Evolutionary conservation across 225 moss, liverwort and hornwort species (phyloP).

Genomic region (Pleurozium schreberi): DNA sequence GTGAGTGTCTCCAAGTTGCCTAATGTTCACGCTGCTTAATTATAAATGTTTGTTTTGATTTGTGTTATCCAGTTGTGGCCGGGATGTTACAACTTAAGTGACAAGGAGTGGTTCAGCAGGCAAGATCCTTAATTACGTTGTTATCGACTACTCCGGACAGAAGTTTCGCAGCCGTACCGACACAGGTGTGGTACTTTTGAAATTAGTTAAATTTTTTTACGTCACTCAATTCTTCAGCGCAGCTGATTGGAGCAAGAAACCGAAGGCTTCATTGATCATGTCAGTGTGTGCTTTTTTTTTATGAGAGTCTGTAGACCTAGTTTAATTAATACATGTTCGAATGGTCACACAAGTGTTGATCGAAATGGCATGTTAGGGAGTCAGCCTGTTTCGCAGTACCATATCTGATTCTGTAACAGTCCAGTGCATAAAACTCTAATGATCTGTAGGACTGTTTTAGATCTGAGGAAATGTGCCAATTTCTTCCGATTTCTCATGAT

Average conservation of each 20-base stretch:
- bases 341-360: background rate
- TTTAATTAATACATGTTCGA: background rate
- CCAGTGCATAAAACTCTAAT: background rate
- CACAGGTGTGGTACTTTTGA: slow-evolving; percentile 32
- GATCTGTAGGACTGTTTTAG: background rate
- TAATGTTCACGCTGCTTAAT: background rate
- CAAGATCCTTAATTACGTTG: slow-evolving; percentile 89
- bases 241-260: background rate
- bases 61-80: slow-evolving; percentile 50
- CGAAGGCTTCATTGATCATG: background rate
- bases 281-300: background rate
- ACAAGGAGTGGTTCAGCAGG: slow-evolving; percentile 86
- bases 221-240: background rate
- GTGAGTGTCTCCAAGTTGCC: background rate
- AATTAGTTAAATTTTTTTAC: background rate
- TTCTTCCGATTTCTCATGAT: background rate
- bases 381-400: background rate
- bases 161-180: slow-evolving; percentile 61
- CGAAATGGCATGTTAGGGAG: background rate
- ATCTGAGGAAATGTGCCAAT: background rate
- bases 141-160: slow-evolving; percentile 50
- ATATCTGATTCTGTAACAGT: background rate
- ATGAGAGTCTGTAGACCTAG: background rate
- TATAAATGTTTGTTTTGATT: background rate
- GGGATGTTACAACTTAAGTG: slow-evolving; percentile 44